Base-by-base conservation (phyloP, 139 green algal genomes). In the Closterium sp. region DNA sequence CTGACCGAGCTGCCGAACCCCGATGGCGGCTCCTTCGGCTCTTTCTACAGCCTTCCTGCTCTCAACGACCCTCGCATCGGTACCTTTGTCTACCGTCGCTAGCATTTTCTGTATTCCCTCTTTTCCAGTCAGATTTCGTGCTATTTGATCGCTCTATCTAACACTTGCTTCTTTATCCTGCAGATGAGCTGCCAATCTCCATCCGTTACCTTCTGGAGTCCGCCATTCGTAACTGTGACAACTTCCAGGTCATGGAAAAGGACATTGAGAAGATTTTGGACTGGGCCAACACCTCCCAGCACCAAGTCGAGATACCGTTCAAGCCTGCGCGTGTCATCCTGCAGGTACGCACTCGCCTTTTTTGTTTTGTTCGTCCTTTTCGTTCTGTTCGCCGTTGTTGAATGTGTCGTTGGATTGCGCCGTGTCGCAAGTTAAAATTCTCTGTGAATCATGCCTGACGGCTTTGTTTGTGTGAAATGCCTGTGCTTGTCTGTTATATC, bases 231-330 rank as follows among this genome's bases (percentile, higher is more conserved):
- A 94, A 94, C 50, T 94, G 91, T 87, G 91, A 94, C 32, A 94
- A 94, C n/a, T 94, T 94, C 91, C 91, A 94, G 89, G 91, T 94
- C 21, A 92, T 85, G 70, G 21, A 88, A 32, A 38, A 92, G 70
- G 91, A 94, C 24, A 89, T 94, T 10, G 87, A 94, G 31, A 94
- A 91, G 32, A 94, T 94, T 30, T 19, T 94, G 13, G 88, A 94
- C 85, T 94, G 91, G 91, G 88, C 92, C 62, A 92, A 91, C 88
- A 94, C 91, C 45, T 70, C 32, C 27, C 88, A 90, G 70, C 88
- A 94, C 62, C 88, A 92, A 90, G 91, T 94, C 89, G 92, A 94
- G 85, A 93, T 94, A 22, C 89, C 89, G 19, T 94, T 94, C 89
- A 94, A 91, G 31, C 92, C 92, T 9, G 92, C 92, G n/a, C 92